Conservation (phyloP, 148 eudicot genomes). For the Arctostaphylos glauca region DNA sequence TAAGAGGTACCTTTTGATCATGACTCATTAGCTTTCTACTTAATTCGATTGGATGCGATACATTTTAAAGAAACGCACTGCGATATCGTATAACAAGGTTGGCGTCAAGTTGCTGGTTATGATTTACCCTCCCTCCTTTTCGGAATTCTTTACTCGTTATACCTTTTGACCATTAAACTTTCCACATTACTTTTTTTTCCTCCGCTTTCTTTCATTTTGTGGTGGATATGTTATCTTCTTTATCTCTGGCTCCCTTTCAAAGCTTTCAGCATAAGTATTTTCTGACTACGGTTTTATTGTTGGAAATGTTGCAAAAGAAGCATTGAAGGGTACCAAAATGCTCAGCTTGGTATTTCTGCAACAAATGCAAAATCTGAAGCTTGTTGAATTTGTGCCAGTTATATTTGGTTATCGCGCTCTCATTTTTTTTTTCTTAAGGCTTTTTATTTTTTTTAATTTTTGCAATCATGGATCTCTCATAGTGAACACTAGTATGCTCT, state of each 20-base stretch:
- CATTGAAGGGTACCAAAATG: not conserved
- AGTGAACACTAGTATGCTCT: not conserved
- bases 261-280: not conserved
- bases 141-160: not conserved
- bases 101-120: not conserved
- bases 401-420: not conserved
- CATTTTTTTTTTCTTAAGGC: too few relatives aligned
- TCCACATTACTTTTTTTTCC: not conserved
- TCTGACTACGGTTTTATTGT: not conserved
- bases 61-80: not conserved
- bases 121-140: not conserved
- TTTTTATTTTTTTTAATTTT: not conserved
- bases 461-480: not conserved
- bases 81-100: not conserved
- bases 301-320: not conserved
- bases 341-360: not conserved
- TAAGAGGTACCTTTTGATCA: not conserved
- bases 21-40: not conserved
- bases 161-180: not conserved
- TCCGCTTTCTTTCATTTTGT: not conserved
- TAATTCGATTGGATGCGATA: too few relatives aligned
- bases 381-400: not conserved
- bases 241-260: not conserved
- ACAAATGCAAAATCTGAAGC: not conserved
- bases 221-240: not conserved